Percentiles rank a stretch among this genome's conserved stretches.
Conservation (phyloP, 164 flowering plant species). For the Hamamelis virginiana region DNA sequence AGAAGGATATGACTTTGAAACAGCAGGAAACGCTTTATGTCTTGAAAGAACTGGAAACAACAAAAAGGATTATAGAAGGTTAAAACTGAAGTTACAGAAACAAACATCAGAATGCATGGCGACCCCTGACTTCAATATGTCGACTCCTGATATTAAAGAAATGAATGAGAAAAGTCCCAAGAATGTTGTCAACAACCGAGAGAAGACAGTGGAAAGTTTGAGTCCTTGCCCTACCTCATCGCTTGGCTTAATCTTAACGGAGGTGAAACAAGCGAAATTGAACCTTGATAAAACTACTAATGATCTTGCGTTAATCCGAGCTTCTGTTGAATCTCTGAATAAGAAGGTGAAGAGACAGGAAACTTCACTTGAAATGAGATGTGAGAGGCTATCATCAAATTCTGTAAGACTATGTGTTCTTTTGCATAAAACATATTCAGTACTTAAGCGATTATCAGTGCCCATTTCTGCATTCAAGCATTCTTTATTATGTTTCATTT, state of each 20-base stretch:
- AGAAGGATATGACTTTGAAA: slow-evolving; percentile 54
- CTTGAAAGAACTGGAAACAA: slow-evolving; percentile 52
- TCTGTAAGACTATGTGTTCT: no score
- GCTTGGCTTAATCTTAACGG: slow-evolving; percentile 45
- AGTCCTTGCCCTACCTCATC: slow-evolving; percentile 26
- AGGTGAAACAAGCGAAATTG: slow-evolving; percentile 55
- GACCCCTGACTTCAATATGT: slow-evolving; percentile 4
- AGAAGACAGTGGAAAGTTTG: slow-evolving; percentile 14
- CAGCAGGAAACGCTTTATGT: slow-evolving; percentile 60
- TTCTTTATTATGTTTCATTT: no score
- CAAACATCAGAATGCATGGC: slow-evolving; percentile 28
- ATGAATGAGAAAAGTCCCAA: slow-evolving; percentile 19
- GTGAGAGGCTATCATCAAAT: slow-evolving; percentile 19
- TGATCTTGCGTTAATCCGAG: slow-evolving; percentile 53
- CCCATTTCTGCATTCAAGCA: no score
- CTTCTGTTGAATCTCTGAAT: slow-evolving; percentile 50
- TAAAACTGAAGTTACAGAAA: slow-evolving; percentile 43
- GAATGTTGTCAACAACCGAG: slow-evolving; percentile 4
- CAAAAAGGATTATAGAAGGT: slow-evolving; percentile 51
- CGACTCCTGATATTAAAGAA: slow-evolving; percentile 19
- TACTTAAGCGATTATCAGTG: no score
- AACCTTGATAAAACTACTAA: slow-evolving; percentile 46
- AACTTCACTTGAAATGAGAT: slow-evolving; percentile 26
- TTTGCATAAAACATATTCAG: no score
- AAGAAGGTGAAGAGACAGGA: slow-evolving; percentile 46